Percentiles rank a stretch among this genome's conserved stretches.
phyloP scores from a whole-genome alignment of 768 basidiomycete genomes.

The Lentinus brumalis region DNA sequence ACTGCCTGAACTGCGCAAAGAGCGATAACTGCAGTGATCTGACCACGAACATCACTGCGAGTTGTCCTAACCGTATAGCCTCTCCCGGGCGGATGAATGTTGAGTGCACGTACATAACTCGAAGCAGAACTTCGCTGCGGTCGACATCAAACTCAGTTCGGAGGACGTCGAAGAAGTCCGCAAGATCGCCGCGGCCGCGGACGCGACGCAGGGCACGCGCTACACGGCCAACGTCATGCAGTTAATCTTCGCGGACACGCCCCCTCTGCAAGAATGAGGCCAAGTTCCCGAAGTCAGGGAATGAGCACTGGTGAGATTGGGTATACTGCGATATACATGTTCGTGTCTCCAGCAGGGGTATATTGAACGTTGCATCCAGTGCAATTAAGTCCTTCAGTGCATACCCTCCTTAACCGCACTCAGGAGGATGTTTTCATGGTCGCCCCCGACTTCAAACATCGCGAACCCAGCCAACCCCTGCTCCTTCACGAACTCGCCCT shows the following conservation, averaged over 20 bases:
- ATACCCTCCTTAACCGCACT: conserved; percentile 7
- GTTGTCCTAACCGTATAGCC: too few relatives aligned
- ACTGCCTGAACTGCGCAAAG: too few relatives aligned
- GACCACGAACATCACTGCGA: too few relatives aligned
- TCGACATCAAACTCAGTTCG: conserved; percentile 19
- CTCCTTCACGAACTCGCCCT: conserved; percentile 41
- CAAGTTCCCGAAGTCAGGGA: too few relatives aligned
- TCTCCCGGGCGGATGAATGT: too few relatives aligned
- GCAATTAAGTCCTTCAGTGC: neutral
- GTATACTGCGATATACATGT: too few relatives aligned
- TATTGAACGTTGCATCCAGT: too few relatives aligned
- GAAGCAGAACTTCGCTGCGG: conserved; percentile 26
- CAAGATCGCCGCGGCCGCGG: conserved; percentile 18
- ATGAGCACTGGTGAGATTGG: too few relatives aligned
- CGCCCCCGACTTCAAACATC: conserved; percentile 47
- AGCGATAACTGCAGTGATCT: too few relatives aligned
- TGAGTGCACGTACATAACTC: conserved; percentile 11
- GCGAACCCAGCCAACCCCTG: conserved; percentile 41
- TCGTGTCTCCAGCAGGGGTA: too few relatives aligned
- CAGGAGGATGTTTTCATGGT: conserved; percentile 29
- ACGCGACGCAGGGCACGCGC: conserved; percentile 18
- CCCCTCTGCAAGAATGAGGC: conserved; percentile 10
- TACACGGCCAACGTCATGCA: conserved; percentile 20
- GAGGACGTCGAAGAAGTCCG: conserved; percentile 29
- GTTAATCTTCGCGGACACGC: conserved; percentile 27